Conservation (phyloP, 352 stramenopile species). For the Blastocystis sp. region DNA sequence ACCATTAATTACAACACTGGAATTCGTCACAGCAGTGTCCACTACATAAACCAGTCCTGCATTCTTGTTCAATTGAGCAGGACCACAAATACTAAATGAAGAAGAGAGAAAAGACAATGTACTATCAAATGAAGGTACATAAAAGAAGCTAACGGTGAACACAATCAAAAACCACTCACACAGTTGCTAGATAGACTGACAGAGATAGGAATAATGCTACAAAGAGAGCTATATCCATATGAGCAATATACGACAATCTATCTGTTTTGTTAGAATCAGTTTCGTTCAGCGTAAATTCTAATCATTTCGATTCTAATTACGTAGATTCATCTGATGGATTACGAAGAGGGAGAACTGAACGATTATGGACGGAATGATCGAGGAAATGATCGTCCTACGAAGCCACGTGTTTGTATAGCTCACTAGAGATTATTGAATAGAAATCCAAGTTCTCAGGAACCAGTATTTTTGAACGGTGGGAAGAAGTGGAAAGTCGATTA, state of each 20-base stretch:
- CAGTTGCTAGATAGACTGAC: not conserved
- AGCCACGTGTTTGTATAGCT: not conserved
- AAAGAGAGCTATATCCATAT: not conserved
- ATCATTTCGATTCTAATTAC: not conserved
- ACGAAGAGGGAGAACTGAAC: slow-evolving; percentile 55
- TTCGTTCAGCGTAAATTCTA: not conserved
- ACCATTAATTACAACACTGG: no score
- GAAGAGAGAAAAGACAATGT: not conserved
- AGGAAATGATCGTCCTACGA: not conserved
- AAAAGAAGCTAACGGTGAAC: no score
- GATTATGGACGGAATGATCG: not conserved
- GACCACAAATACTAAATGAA: not conserved
- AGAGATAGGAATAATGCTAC: not conserved
- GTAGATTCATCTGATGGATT: not conserved
- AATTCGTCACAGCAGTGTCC: not conserved
- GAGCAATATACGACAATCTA: not conserved
- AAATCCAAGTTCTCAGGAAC: slow-evolving; percentile 41
- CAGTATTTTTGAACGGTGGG: slow-evolving; percentile 28
- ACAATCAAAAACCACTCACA: not conserved
- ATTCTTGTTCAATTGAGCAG: not conserved
- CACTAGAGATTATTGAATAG: not conserved
- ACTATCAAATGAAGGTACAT: not conserved
- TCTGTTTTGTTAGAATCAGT: not conserved
- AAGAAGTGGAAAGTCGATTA: not conserved
- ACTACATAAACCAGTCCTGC: not conserved